Conservation (phyloP, 805 yeast species). For the Candida ponderosae region DNA sequence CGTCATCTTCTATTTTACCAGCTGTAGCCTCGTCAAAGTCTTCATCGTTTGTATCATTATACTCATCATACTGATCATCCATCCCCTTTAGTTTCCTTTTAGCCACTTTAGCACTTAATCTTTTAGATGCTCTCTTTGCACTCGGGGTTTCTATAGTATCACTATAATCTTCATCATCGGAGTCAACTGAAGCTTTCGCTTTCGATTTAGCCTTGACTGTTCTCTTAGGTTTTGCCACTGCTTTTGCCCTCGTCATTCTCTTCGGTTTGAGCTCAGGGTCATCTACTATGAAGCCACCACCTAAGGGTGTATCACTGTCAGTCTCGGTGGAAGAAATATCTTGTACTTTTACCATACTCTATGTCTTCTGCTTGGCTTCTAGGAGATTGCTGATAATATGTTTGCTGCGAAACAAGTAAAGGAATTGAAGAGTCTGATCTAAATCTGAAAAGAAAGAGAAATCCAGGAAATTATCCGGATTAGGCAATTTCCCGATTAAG, state of each 20-base stretch:
- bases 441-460: too few relatives aligned
- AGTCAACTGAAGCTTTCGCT: conserved; percentile 1
- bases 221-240: neutral
- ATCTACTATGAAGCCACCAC: conserved; percentile 19
- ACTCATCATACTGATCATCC: conserved; percentile 28
- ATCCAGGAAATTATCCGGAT: too few relatives aligned
- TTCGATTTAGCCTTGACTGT: neutral
- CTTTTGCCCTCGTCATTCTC: neutral
- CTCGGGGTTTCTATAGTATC: conserved; percentile 3
- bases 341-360: too few relatives aligned
- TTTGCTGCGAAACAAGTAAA: too few relatives aligned
- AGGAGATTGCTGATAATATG: too few relatives aligned
- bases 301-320: conserved; percentile 16
- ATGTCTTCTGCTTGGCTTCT: too few relatives aligned
- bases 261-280: conserved; percentile 16
- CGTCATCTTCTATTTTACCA: conserved; percentile 20
- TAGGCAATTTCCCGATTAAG: too few relatives aligned
- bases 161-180: neutral
- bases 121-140: conserved; percentile 1
- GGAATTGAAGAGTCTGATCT: too few relatives aligned
- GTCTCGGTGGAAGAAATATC: conserved; percentile 8
- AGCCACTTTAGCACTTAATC: conserved; percentile 20
- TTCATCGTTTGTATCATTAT: conserved; percentile 20
- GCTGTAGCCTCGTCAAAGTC: conserved; percentile 13
- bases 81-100: conserved; percentile 16